Evolutionary conservation across 495 filamentous ascomycete species (phyloP), one percentile per base, ranked within the genome.

Genomic region (Trichoderma virens): DNA sequence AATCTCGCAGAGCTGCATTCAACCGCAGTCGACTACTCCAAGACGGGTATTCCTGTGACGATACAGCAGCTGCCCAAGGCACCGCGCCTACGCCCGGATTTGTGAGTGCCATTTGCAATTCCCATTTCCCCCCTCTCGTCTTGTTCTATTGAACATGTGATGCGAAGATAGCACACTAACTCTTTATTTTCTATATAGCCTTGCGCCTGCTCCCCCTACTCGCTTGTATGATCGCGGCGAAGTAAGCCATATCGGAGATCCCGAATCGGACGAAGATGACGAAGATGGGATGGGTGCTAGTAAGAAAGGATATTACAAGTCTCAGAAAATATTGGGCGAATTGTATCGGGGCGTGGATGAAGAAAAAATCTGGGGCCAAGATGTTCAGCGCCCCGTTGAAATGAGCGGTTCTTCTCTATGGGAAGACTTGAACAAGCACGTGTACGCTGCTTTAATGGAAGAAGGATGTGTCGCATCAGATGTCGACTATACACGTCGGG

Each of bases 21-120:
- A 0, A 86, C 79, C 0, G 90, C 89, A 0, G 91, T 96, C 1
- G 91, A 96, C 71, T 96, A 88, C 67, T 89, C 86, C 2, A 94
- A 96, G 70, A 86, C 88, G 0, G 91, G 91, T 0, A 83, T 85
- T 31, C 80, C 87, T 0, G 90, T 92, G 20, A 70, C 79, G 62
- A 32, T 76, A n/a, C 61, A 27, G 0, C 64, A 71, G 27, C 64
- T 80, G 18, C 66, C 75, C 0, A 74, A 31, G 41, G 32, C 20
- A 45, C 62, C 0, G 54, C 23, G 59, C 67, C 62, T 56, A 68
- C 45, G 77, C 3, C 79, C 79, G 0, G 78, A 81, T 39, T 81
- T 81, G 75, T 78, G 41, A 69, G 76, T 71, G 3, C 18, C 7
- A 1, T 23, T 20, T 35, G 7, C 20, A 28, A 45, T 5, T 11